Base-by-base conservation (phyloP, 2,329 filamentous ascomycete genomes). In the Fusarium irregulare region DNA sequence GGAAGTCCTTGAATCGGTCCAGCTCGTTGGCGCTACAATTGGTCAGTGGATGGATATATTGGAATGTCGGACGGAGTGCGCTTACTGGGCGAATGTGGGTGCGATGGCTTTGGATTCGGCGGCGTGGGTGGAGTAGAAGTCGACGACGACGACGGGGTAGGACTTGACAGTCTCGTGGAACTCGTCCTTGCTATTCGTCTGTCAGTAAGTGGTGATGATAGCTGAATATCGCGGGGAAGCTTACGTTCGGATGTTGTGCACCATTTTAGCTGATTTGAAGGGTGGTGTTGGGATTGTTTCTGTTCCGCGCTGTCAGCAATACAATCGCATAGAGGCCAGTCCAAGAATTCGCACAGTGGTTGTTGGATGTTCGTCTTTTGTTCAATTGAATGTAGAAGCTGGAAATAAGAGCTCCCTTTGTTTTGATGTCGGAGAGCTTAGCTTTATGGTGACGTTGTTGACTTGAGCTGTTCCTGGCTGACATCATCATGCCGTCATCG, bases 401-500 rank as follows among this genome's bases (percentile, higher is more conserved):
- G 7, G 14, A 12, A 25, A 27, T n/a, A n/a, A 54, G 11, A n/a
- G n/a, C 18, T 14, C 11, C 4, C 16, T 9, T 11, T 67, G 21
- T 55, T 63, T 34, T 54, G 48, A 48, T 41, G 25, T 45, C 6
- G 37, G 37, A n/a, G 9, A 48, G n/a, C 21, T 54, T 30, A 13
- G 28, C 28, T 30, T 49, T 14, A 44, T 62, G 57, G 57, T 64
- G 66, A 59, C 53, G 63, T 51, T 47, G 21, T 42, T 44, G 56
- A 60, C 49, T 47, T 40, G n/a, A 21, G 23, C 14, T 42, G 45
- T 51, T 30, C 28, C 13, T 14, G 9, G 27, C 45, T 68, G 63
- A 68, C 67, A 71, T 70, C 67, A 70, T 70, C 27, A 68, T 70
- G 49, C 48, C 62, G 67, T 70, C 67, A 70, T 70, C 32, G n/a